These are phyloP conservation scores for Cryphonectria parasitica DNA, from an alignment of 2,329 filamentous ascomycete species.

Conservation along the genomic window DNA sequence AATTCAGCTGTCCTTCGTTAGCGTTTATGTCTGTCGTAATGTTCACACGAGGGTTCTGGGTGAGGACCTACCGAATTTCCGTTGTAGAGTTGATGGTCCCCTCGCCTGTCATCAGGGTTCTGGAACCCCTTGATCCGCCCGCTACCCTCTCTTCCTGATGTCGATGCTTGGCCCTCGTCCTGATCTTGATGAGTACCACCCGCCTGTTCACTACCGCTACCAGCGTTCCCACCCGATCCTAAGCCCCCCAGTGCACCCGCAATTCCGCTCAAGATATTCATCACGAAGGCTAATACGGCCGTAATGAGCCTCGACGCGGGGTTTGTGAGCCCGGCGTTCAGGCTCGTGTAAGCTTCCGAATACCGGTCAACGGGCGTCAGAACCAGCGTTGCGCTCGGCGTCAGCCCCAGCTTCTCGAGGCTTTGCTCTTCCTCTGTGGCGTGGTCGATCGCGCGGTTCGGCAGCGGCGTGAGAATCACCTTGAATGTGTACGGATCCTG, in stretches of 20 bases:
- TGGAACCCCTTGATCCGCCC: slow-evolving; percentile 51
- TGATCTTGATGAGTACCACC: slow-evolving; percentile 13
- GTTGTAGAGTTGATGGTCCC: slow-evolving; percentile 80
- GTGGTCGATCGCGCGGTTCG: slow-evolving; percentile 74
- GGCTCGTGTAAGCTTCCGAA: slow-evolving; percentile 45
- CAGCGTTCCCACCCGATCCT: background rate
- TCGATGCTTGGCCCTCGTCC: slow-evolving; percentile 31
- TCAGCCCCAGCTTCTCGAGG: slow-evolving; percentile 71
- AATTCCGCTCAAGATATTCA: slow-evolving; percentile 21
- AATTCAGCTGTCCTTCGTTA: slow-evolving; percentile 61
- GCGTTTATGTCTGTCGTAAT: slow-evolving; percentile 19
- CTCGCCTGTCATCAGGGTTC: slow-evolving; percentile 56
- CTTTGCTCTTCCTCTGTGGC: slow-evolving; percentile 70
- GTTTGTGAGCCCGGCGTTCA: slow-evolving; percentile 32
- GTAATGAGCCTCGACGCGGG: slow-evolving; percentile 35
- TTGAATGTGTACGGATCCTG: slow-evolving; percentile 79
- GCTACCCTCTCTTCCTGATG: slow-evolving; percentile 21
- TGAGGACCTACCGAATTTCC: slow-evolving; percentile 76
- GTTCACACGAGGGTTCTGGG: background rate
- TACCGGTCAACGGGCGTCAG: slow-evolving; percentile 69
- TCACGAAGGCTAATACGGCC: slow-evolving; percentile 34
- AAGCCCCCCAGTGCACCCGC: slow-evolving; percentile 29
- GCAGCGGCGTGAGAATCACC: slow-evolving; percentile 77
- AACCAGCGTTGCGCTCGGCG: slow-evolving; percentile 81
- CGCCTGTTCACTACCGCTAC: background rate